Evolutionary conservation across 176 grass and related monocot genomes (phyloP).

Genomic region (Carex myosuroides): DNA sequence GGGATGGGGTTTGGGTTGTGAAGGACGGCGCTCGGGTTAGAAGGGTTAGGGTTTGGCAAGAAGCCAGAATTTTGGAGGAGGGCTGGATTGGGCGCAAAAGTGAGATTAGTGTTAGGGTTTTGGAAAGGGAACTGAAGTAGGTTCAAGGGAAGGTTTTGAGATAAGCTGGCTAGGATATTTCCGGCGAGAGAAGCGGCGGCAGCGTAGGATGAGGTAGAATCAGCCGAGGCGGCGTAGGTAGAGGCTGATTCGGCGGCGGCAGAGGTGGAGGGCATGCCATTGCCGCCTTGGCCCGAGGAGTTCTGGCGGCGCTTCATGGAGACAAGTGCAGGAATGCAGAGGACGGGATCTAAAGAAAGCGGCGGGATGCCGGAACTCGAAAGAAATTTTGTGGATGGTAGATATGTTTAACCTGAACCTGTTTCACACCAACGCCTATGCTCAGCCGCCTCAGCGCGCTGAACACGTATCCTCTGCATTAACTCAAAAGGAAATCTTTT

Average conservation of each 20-base stretch:
- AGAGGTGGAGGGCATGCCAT: background rate
- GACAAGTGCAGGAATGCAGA: background rate
- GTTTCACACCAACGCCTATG: background rate
- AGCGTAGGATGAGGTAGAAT: slow-evolving; percentile 21
- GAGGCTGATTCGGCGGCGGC: background rate
- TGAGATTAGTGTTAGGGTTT: slow-evolving; percentile 25
- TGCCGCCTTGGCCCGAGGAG: background rate
- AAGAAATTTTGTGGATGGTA: background rate
- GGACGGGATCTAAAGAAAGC: background rate
- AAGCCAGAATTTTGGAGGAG: slow-evolving; percentile 47
- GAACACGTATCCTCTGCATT: too few relatives aligned
- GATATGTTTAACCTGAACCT: background rate
- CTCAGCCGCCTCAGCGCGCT: background rate
- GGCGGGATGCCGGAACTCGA: background rate
- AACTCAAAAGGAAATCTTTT: too few relatives aligned
- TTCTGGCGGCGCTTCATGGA: slow-evolving; percentile 3
- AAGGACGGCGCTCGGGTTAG: background rate
- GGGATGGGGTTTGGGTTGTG: background rate
- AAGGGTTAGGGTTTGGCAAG: slow-evolving; percentile 23
- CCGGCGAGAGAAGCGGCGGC: slow-evolving; percentile 6
- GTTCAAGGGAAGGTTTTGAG: slow-evolving; percentile 29
- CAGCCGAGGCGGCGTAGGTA: slow-evolving; percentile 10
- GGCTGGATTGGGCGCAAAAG: slow-evolving; percentile 12
- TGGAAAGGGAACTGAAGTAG: slow-evolving; percentile 33
- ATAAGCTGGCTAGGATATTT: slow-evolving; percentile 3